phyloP scores from a whole-genome alignment of 768 basidiomycete species.

The Leccinum subgranulosum region DNA sequence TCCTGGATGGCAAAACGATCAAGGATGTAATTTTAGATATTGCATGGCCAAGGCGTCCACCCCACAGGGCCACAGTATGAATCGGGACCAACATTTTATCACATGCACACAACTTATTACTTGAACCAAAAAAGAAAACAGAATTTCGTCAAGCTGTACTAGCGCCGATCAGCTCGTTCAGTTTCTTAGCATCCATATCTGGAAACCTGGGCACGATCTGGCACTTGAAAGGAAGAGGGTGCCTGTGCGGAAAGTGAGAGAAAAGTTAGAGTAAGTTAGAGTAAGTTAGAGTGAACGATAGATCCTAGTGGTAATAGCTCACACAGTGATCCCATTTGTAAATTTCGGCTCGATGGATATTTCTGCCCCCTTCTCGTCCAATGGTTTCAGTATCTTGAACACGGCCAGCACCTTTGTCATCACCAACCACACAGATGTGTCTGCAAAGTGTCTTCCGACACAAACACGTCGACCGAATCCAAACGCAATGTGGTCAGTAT shows the following conservation, averaged over 20 bases:
- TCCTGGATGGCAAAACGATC: too few species aligned
- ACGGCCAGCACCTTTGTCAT: conserved; percentile 10
- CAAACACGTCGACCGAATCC: conserved; percentile 28
- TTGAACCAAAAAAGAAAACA: not conserved
- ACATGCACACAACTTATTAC: too few species aligned
- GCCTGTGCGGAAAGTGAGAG: not conserved
- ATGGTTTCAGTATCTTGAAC: conserved; percentile 7
- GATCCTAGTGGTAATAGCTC: not conserved
- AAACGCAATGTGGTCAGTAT: conserved; percentile 8
- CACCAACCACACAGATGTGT: conserved; percentile 10
- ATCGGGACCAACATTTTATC: too few species aligned
- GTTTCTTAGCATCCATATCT: not conserved
- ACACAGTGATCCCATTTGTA: conserved; percentile 1
- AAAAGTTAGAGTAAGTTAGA: not conserved
- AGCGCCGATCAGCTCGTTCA: conserved; percentile 3
- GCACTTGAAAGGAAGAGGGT: not conserved
- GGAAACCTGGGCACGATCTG: conserved; percentile 4
- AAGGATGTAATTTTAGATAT: too few species aligned
- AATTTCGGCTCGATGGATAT: conserved; percentile 2
- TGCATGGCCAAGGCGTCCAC: too few species aligned
- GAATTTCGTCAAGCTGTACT: not conserved
- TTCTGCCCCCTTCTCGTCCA: conserved; percentile 11
- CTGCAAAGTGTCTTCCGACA: conserved; percentile 19
- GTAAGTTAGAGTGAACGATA: not conserved
- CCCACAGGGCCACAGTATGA: too few species aligned